These are phyloP conservation scores for Nitzschia sp. DNA, from an alignment of 108 stramenopile genomes.

Conservation along the genomic window DNA sequence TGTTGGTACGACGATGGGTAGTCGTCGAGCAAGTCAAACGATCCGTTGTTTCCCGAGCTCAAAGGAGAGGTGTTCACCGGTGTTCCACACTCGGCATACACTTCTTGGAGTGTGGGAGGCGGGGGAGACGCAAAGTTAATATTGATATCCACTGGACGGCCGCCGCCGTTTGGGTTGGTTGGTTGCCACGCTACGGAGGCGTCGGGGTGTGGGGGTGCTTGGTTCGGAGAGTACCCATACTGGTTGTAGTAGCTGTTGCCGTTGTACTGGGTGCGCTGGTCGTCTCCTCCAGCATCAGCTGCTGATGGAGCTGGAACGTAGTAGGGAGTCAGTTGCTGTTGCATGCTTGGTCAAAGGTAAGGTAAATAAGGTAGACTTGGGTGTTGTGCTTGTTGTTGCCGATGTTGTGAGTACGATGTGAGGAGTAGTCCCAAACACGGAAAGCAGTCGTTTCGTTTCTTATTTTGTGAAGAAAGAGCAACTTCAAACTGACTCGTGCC, in stretches of 20 bases:
- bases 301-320: neutral
- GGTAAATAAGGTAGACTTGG: too few species aligned
- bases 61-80: neutral
- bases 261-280: constrained; percentile 4
- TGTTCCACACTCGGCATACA: constrained; percentile 3
- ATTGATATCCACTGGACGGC: neutral
- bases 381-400: too few species aligned
- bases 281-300: too few species aligned
- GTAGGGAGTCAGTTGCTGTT: constrained; percentile 1
- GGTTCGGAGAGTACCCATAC: constrained; percentile 7
- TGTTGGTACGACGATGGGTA: neutral
- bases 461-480: too few species aligned
- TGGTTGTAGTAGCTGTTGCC: neutral
- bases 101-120: constrained; percentile 12
- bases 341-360: too few species aligned
- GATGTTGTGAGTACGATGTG: too few species aligned
- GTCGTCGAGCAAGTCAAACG: neutral
- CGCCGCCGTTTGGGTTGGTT: neutral
- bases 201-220: constrained; percentile 12
- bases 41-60: neutral
- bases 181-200: neutral
- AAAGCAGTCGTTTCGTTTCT: too few species aligned
- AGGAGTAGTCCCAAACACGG: too few species aligned
- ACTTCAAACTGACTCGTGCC: too few species aligned
- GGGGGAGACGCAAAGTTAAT: neutral